Base-by-base conservation (phyloP, 495 filamentous ascomycete genomes). In the Tetracladium setigerum region DNA sequence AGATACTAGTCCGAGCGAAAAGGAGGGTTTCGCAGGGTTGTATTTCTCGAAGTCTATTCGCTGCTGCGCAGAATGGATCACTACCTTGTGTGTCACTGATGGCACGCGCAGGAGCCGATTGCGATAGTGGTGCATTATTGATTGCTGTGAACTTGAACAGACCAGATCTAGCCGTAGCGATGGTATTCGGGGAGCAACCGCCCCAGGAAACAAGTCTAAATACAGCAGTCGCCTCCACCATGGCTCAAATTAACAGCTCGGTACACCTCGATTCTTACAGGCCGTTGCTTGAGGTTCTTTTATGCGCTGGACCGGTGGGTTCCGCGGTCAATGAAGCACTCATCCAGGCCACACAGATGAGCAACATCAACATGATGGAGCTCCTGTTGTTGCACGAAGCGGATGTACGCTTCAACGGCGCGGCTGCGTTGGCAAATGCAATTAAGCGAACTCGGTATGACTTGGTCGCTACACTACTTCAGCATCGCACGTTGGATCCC, bases 1-100 rank as follows among this genome's bases (percentile, higher is more conserved):
- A 46, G n/a, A 24, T 46, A 10, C 19, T 46, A 2, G 24, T 46
- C 15, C 43, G 43, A 14, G 43, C 43, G 15, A 13, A 13, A 36
- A 46, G 35, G 18, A 34, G 30, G n/a, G 15, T 46, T n/a, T 12
- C 27, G 3, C 15, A 35, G 10, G n/a, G 13, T 19, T 34, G 13
- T 35, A 17, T 46, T n/a, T 13, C 27, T 12, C 30, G 17, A 17
- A 46, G 30, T 37, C 19, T 46, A 19, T 19, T 46, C 6, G 6
- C 18, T 34, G 43, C 43, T 16, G 18, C 43, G 7, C 13, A 8
- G 11, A 35, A 16, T 36, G 43, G 43, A 17, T 37, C 34, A 17
- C n/a, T 37, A 14, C n/a, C n/a, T 14, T 37, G n/a, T 37, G 34
- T 37, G n/a, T n/a, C 34, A 3, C 9, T 37, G 16, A n/a, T 37